Evolutionary conservation across 345 rosid genomes (phyloP).

Genomic region (Syzygium aqueum): DNA sequence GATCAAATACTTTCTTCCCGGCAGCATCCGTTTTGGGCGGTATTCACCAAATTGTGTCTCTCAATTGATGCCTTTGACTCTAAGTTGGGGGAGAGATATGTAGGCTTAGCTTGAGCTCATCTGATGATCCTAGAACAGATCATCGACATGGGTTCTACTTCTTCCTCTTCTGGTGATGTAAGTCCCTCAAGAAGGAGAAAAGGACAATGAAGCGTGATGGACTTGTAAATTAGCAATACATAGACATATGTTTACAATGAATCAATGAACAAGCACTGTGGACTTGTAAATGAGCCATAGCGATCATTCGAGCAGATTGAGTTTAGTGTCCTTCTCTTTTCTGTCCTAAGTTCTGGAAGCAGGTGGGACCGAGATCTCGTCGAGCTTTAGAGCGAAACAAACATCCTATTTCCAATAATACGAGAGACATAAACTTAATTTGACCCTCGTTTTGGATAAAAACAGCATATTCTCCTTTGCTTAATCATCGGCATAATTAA

Average conservation of each 20-base stretch:
- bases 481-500: background rate
- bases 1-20: rapidly evolving
- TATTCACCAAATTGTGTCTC: background rate
- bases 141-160: background rate
- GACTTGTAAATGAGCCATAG: background rate
- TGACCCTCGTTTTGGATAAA: rapidly evolving
- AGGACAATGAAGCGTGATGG: background rate
- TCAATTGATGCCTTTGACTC: background rate
- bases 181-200: background rate
- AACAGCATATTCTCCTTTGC: rapidly evolving
- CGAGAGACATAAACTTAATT: rapidly evolving
- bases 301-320: background rate
- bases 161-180: background rate
- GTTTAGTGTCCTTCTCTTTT: background rate
- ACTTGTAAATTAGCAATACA: background rate
- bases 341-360: background rate
- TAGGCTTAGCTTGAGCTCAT: background rate
- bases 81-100: background rate
- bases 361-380: background rate
- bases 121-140: background rate
- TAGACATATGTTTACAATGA: background rate
- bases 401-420: rapidly evolving
- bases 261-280: background rate
- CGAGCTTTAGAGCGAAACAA: background rate
- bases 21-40: background rate